Conservation (phyloP, 1,284 basidiomycete species). For the Microbotryum scabiosae region DNA sequence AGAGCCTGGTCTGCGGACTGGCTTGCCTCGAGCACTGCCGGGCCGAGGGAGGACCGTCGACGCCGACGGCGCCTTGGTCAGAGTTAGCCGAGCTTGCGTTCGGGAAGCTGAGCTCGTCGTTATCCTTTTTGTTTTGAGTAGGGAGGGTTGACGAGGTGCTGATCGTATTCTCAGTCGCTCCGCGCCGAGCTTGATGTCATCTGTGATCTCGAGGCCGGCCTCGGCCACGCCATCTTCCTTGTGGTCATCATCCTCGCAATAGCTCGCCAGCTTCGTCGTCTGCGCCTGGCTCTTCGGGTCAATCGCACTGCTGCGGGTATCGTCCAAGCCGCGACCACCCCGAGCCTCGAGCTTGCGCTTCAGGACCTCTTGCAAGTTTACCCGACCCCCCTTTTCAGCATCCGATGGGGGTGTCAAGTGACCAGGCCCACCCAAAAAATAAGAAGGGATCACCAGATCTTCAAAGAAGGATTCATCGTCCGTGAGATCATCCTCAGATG, state of each 20-base stretch:
- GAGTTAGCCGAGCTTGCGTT: too few relatives aligned
- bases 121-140: not conserved
- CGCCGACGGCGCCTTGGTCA: too few relatives aligned
- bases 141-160: slow-evolving; percentile 4
- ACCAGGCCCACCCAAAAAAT: slow-evolving; percentile 20
- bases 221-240: slow-evolving; percentile 69
- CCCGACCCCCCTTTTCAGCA: slow-evolving; percentile 56
- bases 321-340: slow-evolving; percentile 3
- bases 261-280: slow-evolving; percentile 37
- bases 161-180: slow-evolving; percentile 48
- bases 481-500: slow-evolving; percentile 57
- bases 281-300: slow-evolving; percentile 54
- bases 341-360: slow-evolving; percentile 24
- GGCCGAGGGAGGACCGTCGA: too few relatives aligned
- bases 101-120: too few relatives aligned
- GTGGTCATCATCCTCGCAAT: slow-evolving; percentile 50
- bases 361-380: slow-evolving; percentile 45
- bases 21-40: too few relatives aligned
- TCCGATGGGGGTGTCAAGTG: slow-evolving; percentile 42
- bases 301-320: not conserved
- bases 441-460: slow-evolving; percentile 63
- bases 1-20: too few relatives aligned
- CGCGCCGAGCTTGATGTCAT: slow-evolving; percentile 67
- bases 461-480: slow-evolving; percentile 64
- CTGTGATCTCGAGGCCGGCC: slow-evolving; percentile 65